Percentiles rank a stretch among this genome's conserved stretches.
Conservation (phyloP, 2,329 filamentous ascomycete genomes). For the Juglanconis sp. region DNA sequence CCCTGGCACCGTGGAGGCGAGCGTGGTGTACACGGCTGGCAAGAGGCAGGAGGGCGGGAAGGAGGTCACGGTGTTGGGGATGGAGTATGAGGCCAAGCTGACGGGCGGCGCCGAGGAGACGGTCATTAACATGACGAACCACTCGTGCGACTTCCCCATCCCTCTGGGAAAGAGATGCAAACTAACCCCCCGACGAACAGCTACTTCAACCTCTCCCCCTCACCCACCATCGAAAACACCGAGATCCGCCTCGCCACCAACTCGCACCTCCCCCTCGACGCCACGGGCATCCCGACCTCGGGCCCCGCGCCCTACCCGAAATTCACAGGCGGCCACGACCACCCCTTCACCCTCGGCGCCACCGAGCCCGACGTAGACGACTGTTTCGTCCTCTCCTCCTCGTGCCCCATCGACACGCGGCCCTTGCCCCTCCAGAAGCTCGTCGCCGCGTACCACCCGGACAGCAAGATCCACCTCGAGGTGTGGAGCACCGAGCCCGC, state of each 20-base stretch:
- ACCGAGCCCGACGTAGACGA: slow-evolving; percentile 78
- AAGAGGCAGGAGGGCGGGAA: slow-evolving; percentile 57
- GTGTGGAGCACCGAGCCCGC: slow-evolving; percentile 89
- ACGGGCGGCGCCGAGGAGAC: slow-evolving; percentile 82
- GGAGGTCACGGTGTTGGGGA: slow-evolving; percentile 69
- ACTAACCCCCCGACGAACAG: slow-evolving; percentile 26
- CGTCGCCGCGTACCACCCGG: slow-evolving; percentile 70
- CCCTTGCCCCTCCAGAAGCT: slow-evolving; percentile 60
- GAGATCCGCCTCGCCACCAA: slow-evolving; percentile 64
- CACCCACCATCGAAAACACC: slow-evolving; percentile 52
- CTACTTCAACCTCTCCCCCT: slow-evolving; percentile 64
- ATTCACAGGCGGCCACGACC: slow-evolving; percentile 52
- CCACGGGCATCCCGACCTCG: slow-evolving; percentile 70
- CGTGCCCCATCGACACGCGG: slow-evolving; percentile 65
- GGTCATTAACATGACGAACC: slow-evolving; percentile 89
- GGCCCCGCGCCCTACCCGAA: slow-evolving; percentile 62
- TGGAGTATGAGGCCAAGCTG: slow-evolving; percentile 87
- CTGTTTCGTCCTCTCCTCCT: slow-evolving; percentile 74
- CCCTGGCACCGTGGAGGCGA: slow-evolving; percentile 77
- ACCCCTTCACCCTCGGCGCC: slow-evolving; percentile 69
- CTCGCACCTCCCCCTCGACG: slow-evolving; percentile 71
- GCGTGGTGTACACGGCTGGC: slow-evolving; percentile 74
- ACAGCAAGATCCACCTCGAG: slow-evolving; percentile 75
- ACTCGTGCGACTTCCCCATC: slow-evolving; percentile 59
- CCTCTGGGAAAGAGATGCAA: too few species aligned